Percentiles rank a stretch among this genome's conserved stretches.
phyloP scores from a whole-genome alignment of 495 filamentous ascomycete genomes.

The Daldinia childiae region DNA sequence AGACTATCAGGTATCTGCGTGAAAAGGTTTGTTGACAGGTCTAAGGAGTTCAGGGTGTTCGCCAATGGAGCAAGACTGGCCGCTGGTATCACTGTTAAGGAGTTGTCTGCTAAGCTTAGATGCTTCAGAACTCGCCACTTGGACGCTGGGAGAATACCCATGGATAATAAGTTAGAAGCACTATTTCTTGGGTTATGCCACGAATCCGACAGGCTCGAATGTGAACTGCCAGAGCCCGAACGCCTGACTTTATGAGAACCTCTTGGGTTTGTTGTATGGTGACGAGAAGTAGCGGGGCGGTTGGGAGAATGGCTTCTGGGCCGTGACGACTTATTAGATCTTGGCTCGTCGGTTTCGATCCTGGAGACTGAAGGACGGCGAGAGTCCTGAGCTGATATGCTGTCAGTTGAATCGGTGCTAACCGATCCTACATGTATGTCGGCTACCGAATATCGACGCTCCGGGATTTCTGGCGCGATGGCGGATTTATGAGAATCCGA shows the following conservation, averaged over 20 bases:
- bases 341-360: slow-evolving; percentile 52
- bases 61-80: slow-evolving; percentile 81
- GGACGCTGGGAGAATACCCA: slow-evolving; percentile 74
- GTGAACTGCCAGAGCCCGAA: slow-evolving; percentile 90
- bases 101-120: slow-evolving; percentile 91
- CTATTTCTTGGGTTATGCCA: slow-evolving; percentile 71
- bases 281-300: slow-evolving; percentile 76
- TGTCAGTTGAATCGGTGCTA: slow-evolving; percentile 54
- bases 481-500: slow-evolving; percentile 65
- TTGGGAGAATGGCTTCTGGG: slow-evolving; percentile 82
- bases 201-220: slow-evolving; percentile 80
- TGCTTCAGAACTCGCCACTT: slow-evolving; percentile 97
- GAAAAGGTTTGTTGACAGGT: slow-evolving; percentile 91
- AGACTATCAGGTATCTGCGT: slow-evolving; percentile 90
- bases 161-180: slow-evolving; percentile 73
- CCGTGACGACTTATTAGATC: slow-evolving; percentile 55
- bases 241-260: slow-evolving; percentile 76
- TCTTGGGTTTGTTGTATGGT: slow-evolving; percentile 68
- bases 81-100: slow-evolving; percentile 78
- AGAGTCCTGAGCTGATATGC: slow-evolving; percentile 43
- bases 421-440: slow-evolving; percentile 58
- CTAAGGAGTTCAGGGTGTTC: slow-evolving; percentile 86
- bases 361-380: slow-evolving; percentile 53
- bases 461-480: slow-evolving; percentile 73
- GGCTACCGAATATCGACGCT: slow-evolving; percentile 57